These are phyloP conservation scores for Akebia trifoliata DNA, from an alignment of 164 flowering plant genomes.

Conservation along the genomic window DNA sequence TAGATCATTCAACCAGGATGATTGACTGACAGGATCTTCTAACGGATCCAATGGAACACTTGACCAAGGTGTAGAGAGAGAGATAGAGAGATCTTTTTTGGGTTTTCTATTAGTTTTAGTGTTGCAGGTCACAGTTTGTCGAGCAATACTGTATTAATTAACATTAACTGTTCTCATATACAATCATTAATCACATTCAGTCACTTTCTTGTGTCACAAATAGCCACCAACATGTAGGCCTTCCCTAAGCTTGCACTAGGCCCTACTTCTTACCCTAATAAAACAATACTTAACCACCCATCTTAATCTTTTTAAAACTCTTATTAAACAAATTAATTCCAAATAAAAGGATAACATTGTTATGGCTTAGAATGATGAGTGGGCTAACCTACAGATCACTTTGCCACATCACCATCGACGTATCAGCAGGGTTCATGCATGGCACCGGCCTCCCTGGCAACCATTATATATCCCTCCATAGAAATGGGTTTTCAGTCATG, in stretches of 20 bases:
- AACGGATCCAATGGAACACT: slow-evolving; percentile 18
- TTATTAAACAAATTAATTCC: not conserved
- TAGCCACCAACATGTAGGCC: slow-evolving; percentile 50
- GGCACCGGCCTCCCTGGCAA: no score
- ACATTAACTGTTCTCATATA: slow-evolving; percentile 15
- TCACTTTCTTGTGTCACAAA: slow-evolving; percentile 33
- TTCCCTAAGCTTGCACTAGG: slow-evolving; percentile 20
- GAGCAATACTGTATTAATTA: slow-evolving; percentile 36
- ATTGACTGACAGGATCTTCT: no score
- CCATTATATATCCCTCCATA: no score
- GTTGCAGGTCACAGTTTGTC: slow-evolving; percentile 44
- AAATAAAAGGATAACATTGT: no score
- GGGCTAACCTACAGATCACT: no score
- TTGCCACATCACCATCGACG: no score
- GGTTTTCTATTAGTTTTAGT: slow-evolving; percentile 17
- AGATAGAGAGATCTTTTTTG: not conserved
- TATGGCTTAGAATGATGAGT: no score
- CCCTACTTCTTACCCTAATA: slow-evolving; percentile 11
- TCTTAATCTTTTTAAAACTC: slow-evolving; percentile 7
- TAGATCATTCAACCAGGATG: no score
- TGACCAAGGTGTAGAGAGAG: slow-evolving; percentile 12
- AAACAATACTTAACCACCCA: slow-evolving; percentile 25
- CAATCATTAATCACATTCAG: slow-evolving; percentile 29
- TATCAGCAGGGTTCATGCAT: no score
- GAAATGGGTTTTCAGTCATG: no score